These are phyloP conservation scores for Heliosperma pusillum DNA, from an alignment of 148 eudicot species.

Conservation along the genomic window DNA sequence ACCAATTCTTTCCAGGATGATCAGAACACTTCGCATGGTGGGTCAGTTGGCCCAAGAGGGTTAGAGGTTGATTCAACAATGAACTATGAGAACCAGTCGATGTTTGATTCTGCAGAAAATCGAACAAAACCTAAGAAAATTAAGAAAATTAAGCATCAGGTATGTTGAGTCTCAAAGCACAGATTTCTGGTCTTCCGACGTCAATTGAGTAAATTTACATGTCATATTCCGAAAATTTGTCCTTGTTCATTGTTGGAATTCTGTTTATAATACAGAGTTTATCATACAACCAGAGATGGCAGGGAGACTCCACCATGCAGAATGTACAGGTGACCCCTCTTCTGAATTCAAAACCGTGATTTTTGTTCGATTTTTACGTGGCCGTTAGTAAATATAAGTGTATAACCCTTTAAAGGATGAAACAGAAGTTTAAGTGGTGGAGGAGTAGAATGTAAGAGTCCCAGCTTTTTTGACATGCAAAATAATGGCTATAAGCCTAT, in stretches of 20 bases:
- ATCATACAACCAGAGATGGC: conserved; percentile 65
- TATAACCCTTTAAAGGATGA: background rate
- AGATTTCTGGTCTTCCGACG: background rate
- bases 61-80: conserved; percentile 73
- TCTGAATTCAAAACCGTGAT: background rate
- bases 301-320: conserved; percentile 49
- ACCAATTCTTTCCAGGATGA: conserved; percentile 90
- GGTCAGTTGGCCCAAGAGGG: conserved; percentile 44
- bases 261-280: conserved; percentile 43
- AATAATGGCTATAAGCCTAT: background rate
- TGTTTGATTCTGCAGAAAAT: conserved; percentile 61
- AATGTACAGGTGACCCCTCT: conserved; percentile 58
- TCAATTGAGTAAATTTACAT: background rate
- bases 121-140: conserved; percentile 62
- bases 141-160: conserved; percentile 80
- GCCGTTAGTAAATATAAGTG: background rate
- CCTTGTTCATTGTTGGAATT: background rate
- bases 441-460: conserved; percentile 1
- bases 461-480: background rate
- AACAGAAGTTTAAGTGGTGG: background rate
- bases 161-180: conserved; percentile 22
- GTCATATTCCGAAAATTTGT: conserved; percentile 1
- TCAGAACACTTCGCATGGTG: conserved; percentile 57
- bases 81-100: conserved; percentile 55
- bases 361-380: background rate